Evolutionary conservation across 108 stramenopile species (phyloP).

Genomic region (Nannochloropsis gaditana): DNA sequence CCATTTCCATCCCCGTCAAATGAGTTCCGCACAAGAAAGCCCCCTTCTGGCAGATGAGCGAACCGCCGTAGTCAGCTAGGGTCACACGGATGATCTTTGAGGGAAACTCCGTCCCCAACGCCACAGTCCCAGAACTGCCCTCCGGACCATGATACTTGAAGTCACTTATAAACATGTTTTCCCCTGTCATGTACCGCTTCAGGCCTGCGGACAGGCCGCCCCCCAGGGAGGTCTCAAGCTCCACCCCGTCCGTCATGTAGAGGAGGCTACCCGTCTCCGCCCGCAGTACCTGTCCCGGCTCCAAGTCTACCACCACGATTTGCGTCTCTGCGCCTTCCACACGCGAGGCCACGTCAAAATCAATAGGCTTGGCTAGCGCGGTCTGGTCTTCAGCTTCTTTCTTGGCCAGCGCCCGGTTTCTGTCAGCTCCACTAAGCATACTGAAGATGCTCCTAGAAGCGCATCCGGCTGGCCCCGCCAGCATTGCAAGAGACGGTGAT

Average conservation of each 20-base stretch:
- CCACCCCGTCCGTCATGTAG: conserved; percentile 76
- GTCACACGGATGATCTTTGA: conserved; percentile 67
- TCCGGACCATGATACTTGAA: conserved; percentile 58
- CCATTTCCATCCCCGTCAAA: conserved; percentile 67
- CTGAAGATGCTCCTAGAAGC: neutral
- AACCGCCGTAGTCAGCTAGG: conserved; percentile 65
- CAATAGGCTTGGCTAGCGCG: conserved; percentile 57
- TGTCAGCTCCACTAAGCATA: conserved; percentile 24
- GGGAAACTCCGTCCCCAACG: conserved; percentile 74
- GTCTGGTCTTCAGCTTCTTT: conserved; percentile 18
- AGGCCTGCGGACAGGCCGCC: conserved; percentile 62
- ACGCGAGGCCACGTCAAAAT: conserved; percentile 62
- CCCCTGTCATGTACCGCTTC: conserved; percentile 70
- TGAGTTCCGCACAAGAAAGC: conserved; percentile 73
- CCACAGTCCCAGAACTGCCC: conserved; percentile 60
- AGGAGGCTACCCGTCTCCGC: conserved; percentile 80
- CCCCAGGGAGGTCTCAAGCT: conserved; percentile 81
- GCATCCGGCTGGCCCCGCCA: neutral
- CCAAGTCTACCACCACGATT: conserved; percentile 65
- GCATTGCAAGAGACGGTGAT: neutral
- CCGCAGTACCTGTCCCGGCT: conserved; percentile 67
- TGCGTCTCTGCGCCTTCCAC: conserved; percentile 85
- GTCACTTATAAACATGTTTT: conserved; percentile 76
- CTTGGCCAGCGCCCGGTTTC: too few relatives aligned
- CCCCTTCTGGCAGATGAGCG: conserved; percentile 69